Conservation (phyloP, 1,284 basidiomycete species). For the Xanthoconium separans region DNA sequence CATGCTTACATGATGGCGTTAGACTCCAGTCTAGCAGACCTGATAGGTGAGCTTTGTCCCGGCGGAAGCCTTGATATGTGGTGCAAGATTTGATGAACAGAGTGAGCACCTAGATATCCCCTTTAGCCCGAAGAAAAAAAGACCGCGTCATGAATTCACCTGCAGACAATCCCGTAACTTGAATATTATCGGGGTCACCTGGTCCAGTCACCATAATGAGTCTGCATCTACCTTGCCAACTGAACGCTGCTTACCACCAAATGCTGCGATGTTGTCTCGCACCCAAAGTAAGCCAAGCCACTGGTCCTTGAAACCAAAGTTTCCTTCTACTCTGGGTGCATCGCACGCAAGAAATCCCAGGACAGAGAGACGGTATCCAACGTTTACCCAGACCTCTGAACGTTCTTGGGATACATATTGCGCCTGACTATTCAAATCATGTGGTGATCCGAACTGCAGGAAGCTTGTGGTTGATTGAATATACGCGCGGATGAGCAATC, state of each 20-base stretch:
- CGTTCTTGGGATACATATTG: conserved; percentile 64
- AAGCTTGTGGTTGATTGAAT: conserved; percentile 46
- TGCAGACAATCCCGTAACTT: conserved; percentile 67
- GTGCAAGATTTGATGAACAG: conserved; percentile 72
- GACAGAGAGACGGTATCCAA: conserved; percentile 68
- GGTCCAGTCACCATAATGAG: conserved; percentile 10
- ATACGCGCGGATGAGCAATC: background rate
- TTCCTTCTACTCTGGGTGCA: conserved; percentile 57
- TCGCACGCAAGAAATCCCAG: conserved; percentile 72
- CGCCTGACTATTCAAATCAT: conserved; percentile 54
- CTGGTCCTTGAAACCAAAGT: conserved; percentile 78
- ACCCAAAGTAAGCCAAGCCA: conserved; percentile 26
- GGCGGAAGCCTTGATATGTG: conserved; percentile 60
- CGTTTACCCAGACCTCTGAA: conserved; percentile 72
- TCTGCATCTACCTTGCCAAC: conserved; percentile 43
- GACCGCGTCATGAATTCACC: conserved; percentile 36
- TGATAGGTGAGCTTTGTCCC: conserved; percentile 59
- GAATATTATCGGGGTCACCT: conserved; percentile 55
- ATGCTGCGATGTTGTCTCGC: conserved; percentile 23
- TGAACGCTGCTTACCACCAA: conserved; percentile 46
- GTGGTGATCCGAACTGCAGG: conserved; percentile 79
- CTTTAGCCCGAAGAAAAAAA: background rate
- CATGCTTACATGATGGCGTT: conserved; percentile 64
- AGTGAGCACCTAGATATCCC: conserved; percentile 55
- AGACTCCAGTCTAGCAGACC: conserved; percentile 64